Conservation (phyloP, 2,329 filamentous ascomycete species). For the Coniochaeta sp. region DNA sequence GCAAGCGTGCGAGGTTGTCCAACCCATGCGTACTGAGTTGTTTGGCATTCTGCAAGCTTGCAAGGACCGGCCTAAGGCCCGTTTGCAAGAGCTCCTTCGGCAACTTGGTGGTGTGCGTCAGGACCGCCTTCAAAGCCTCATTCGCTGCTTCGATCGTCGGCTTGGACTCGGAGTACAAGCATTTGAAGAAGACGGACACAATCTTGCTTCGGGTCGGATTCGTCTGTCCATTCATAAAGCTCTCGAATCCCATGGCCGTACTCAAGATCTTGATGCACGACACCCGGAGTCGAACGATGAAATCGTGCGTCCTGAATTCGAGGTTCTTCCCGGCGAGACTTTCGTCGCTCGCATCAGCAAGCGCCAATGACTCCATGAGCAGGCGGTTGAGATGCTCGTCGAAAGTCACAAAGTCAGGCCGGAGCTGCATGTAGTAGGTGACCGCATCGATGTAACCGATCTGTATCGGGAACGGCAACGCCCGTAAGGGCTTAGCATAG, state of each 20-base stretch:
- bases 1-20: constrained; percentile 80
- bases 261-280: constrained; percentile 90
- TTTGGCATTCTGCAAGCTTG: constrained; percentile 91
- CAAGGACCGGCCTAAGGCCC: constrained; percentile 87
- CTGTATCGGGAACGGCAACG: constrained; percentile 87
- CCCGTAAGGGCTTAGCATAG: constrained; percentile 88
- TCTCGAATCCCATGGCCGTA: constrained; percentile 86
- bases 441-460: constrained; percentile 98
- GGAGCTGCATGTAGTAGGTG: constrained; percentile 86
- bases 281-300: constrained; percentile 84
- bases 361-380: constrained; percentile 84
- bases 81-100: constrained; percentile 94
- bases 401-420: constrained; percentile 82
- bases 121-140: constrained; percentile 77
- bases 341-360: constrained; percentile 93
- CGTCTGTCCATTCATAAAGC: constrained; percentile 72
- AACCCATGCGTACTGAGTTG: constrained; percentile 82
- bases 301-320: constrained; percentile 92
- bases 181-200: constrained; percentile 96
- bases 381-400: constrained; percentile 87
- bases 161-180: constrained; percentile 84
- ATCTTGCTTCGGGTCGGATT: constrained; percentile 64
- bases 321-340: constrained; percentile 85
- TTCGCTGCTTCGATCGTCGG: constrained; percentile 93
- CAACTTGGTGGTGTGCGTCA: constrained; percentile 82